Conservation (phyloP, 306 rosid genomes). For the Pterocarpus macrocarpus region DNA sequence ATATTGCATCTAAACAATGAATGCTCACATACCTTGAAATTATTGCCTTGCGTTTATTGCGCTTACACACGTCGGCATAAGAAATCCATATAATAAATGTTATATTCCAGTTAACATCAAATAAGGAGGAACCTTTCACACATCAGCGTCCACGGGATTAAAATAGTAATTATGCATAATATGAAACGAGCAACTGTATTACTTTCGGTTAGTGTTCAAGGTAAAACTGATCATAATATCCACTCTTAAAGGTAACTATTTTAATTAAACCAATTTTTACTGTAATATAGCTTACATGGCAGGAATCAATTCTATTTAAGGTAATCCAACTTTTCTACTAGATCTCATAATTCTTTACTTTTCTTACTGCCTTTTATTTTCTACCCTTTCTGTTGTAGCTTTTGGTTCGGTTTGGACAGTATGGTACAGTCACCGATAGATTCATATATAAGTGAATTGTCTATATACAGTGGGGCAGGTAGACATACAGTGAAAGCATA, state of each 20-base stretch:
- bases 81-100: conserved; percentile 7
- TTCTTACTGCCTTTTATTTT: neutral
- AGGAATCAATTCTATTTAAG: conserved; percentile 2
- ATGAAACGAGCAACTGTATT: neutral
- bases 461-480: conserved; percentile 27
- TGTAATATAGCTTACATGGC: neutral
- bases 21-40: neutral
- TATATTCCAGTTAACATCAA: conserved; percentile 26
- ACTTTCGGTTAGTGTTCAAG: conserved; percentile 23
- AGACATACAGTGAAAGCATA: conserved; percentile 45
- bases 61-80: neutral
- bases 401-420: conserved; percentile 22
- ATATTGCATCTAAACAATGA: neutral
- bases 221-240: neutral
- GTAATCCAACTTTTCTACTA: neutral
- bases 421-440: conserved; percentile 26
- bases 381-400: neutral
- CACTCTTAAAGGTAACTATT: conserved; percentile 1
- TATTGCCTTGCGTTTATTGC: conserved; percentile 30
- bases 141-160: conserved; percentile 1
- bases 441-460: conserved; percentile 11
- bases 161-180: conserved; percentile 11
- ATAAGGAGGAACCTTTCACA: conserved; percentile 17
- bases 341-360: neutral
- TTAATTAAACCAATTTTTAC: conserved; percentile 17